These are phyloP conservation scores for Eimeria brunetti DNA, from an alignment of 169 alveolate genomes.

Conservation along the genomic window DNA sequence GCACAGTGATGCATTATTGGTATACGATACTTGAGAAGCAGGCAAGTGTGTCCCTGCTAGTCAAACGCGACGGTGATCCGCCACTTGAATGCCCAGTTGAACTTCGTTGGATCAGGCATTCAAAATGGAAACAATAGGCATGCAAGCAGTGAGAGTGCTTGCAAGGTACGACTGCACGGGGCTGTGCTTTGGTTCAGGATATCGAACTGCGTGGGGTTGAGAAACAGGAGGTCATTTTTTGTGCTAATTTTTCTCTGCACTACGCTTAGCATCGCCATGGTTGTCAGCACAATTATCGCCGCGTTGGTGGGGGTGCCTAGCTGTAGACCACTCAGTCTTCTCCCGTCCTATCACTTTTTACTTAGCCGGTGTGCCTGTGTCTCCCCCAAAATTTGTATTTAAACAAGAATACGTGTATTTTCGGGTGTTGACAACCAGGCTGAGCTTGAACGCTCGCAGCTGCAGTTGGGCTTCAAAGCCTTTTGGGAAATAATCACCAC, in stretches of 20 bases:
- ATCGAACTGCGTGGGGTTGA: constrained; percentile 69
- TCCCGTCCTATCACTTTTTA: background rate
- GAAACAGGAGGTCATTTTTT: constrained; percentile 64
- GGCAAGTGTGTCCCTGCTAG: background rate
- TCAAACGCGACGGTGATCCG: background rate
- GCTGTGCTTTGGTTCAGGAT: constrained; percentile 46
- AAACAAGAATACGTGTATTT: background rate
- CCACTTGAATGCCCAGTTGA: background rate
- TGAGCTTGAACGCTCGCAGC: constrained; percentile 63
- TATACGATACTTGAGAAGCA: background rate
- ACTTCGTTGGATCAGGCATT: background rate
- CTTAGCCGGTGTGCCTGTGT: background rate
- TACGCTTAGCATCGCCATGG: constrained; percentile 7
- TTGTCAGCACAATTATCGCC: constrained; percentile 11
- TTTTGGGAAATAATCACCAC: constrained; percentile 29
- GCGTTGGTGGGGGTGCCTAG: constrained; percentile 27
- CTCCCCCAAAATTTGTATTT: background rate
- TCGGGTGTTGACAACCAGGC: constrained; percentile 7
- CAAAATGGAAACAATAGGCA: background rate
- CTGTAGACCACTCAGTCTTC: background rate
- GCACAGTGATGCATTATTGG: background rate
- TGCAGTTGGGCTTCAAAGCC: constrained; percentile 11
- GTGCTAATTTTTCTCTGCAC: constrained; percentile 52
- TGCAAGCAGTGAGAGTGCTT: background rate
- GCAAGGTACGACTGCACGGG: background rate